Evolutionary conservation across 1,284 basidiomycete species (phyloP).

Genomic region (Coriolopsis trogii): DNA sequence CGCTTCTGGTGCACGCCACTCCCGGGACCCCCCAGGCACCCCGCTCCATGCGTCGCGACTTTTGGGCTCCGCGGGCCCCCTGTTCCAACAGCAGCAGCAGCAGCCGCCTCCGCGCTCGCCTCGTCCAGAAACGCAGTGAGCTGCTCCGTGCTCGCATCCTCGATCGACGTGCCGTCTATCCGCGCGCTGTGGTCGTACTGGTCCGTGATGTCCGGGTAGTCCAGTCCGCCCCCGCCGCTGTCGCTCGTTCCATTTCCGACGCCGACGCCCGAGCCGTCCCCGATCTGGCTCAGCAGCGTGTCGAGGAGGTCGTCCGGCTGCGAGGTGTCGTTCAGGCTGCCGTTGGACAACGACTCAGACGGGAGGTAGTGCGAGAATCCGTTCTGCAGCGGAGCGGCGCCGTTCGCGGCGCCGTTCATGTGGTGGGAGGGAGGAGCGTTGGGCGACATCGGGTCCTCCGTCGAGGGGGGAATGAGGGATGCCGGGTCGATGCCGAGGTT

Average conservation of each 20-base stretch:
- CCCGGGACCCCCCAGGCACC: conserved; percentile 2
- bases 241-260: not conserved
- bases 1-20: conserved; percentile 41
- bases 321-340: conserved; percentile 9
- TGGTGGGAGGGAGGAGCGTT: conserved; percentile 8
- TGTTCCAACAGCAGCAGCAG: conserved; percentile 14
- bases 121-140: conserved; percentile 49
- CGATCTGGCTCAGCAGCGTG: conserved; percentile 45
- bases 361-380: conserved; percentile 8
- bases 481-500: conserved; percentile 66
- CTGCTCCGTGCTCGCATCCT: conserved; percentile 40
- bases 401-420: not conserved
- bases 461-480: conserved; percentile 34
- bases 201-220: conserved; percentile 39
- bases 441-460: conserved; percentile 16
- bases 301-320: conserved; percentile 51
- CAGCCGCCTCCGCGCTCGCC: conserved; percentile 29
- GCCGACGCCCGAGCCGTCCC: conserved; percentile 25
- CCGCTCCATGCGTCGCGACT: too few species aligned
- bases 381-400: not conserved
- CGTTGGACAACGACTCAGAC: conserved; percentile 11
- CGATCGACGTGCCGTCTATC: conserved; percentile 33
- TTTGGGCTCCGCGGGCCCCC: conserved; percentile 15
- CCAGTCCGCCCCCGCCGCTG: conserved; percentile 21
- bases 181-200: conserved; percentile 34